Evolutionary conservation across 768 basidiomycete genomes (phyloP).

Genomic region (Leccinellum luteum): DNA sequence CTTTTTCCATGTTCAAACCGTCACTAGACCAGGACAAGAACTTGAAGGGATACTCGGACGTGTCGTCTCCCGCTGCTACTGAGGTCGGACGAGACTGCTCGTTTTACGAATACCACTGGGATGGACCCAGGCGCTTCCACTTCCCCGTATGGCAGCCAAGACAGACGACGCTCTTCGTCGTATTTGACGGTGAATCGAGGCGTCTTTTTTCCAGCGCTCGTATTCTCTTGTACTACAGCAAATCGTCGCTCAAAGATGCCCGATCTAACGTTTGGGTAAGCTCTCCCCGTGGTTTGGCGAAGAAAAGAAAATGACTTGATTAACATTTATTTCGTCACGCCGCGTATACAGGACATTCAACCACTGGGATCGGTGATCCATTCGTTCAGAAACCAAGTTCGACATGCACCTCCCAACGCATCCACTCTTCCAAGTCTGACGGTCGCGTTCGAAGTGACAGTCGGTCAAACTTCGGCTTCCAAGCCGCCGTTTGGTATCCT

Average conservation of each 20-base stretch:
- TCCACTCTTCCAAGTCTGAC: slow-evolving; percentile 20
- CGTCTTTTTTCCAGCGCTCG: slow-evolving; percentile 20
- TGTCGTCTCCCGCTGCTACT: neutral
- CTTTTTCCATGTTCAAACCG: neutral
- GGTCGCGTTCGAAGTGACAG: slow-evolving; percentile 19
- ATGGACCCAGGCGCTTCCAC: slow-evolving; percentile 20
- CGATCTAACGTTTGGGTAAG: slow-evolving; percentile 21
- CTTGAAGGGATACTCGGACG: neutral
- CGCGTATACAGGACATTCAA: slow-evolving; percentile 16
- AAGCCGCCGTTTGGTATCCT: slow-evolving; percentile 10
- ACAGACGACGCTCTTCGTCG: slow-evolving; percentile 20
- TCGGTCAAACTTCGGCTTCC: slow-evolving; percentile 1
- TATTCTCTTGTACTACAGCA: slow-evolving; percentile 18
- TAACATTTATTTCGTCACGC: neutral
- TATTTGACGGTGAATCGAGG: slow-evolving; percentile 23
- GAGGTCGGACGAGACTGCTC: slow-evolving; percentile 2
- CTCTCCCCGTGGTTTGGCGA: neutral
- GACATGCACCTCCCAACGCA: slow-evolving; percentile 7
- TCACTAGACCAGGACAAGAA: neutral
- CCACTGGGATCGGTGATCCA: slow-evolving; percentile 13
- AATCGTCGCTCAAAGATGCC: slow-evolving; percentile 3
- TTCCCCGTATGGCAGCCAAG: slow-evolving; percentile 25
- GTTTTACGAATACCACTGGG: slow-evolving; percentile 22
- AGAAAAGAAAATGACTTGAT: neutral
- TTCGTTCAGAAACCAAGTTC: slow-evolving; percentile 2